Base-by-base conservation (phyloP, 352 stramenopile genomes). In the Thraustotheca clavata region DNA sequence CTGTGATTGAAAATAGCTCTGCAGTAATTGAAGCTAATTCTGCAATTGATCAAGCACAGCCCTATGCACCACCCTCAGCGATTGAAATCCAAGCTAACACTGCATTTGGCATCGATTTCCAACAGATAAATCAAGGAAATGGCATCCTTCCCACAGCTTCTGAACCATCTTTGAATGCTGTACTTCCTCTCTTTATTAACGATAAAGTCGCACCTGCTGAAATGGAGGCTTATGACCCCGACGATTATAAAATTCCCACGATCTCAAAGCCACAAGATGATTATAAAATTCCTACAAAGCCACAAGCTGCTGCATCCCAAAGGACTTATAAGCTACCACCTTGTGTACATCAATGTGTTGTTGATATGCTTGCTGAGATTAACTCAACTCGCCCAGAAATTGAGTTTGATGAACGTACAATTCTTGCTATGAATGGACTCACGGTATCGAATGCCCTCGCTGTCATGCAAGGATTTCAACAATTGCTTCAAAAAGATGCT, bases 371-470 rank as follows among this genome's bases (percentile, higher is more conserved):
- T 9, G 32, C 52, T 7, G 32, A 49, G 31, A 48, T 61, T 20
- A 18, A 20, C 4, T 9, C 22, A 18, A 47, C 52, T 20, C 12
- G 32, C 8, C 52, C 52, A 29, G 29, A 16, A 18, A 20, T 61
- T 6, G 52, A n/a, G n/a, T 61, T 61, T 14, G 52, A 61, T 38
- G 29, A 49, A 24, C 31, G 18, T 16, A 61, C 34, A 2, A 18
- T 61, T 8, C 6, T 36, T 12, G 52, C 29, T 14, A 36, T 61
- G 29, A 61, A 61, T 29, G 34, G 14, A 16, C 52, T 61, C 52
- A 46, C 52, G 7, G 29, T 29, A 3, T 16, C 29, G 6, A 18
- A 49, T 24, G 52, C 52, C 16, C 9, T 49, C 18, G 32, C 22
- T 12, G 52, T 61, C 52, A 49, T 61, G 20, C 29, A 9, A 29